Evolutionary conservation across 805 yeast species (phyloP).

Genomic region (Phaffomyces thermotolerans): DNA sequence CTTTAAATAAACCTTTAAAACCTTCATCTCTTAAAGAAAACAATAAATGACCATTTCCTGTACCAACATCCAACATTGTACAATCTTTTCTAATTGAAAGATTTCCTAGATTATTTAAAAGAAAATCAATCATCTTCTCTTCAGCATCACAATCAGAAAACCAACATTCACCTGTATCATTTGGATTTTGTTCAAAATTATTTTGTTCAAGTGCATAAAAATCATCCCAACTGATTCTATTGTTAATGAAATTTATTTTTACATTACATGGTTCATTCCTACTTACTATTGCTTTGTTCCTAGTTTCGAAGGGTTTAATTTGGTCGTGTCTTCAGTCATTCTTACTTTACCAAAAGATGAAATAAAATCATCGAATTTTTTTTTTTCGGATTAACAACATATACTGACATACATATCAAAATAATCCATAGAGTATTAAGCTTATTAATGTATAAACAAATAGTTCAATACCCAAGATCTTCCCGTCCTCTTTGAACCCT

Average conservation of each 20-base stretch:
- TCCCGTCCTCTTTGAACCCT: slow-evolving; percentile 3
- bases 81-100: slow-evolving; percentile 26
- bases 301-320: slow-evolving; percentile 68
- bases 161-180: slow-evolving; percentile 96
- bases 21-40: slow-evolving; percentile 64
- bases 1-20: slow-evolving; percentile 50
- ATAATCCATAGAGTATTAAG: too few relatives aligned
- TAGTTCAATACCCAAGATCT: background rate
- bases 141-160: slow-evolving; percentile 95
- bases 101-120: slow-evolving; percentile 43
- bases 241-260: slow-evolving; percentile 14
- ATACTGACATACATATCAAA: background rate
- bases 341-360: too few relatives aligned
- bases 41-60: slow-evolving; percentile 91
- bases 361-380: background rate
- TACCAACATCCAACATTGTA: slow-evolving; percentile 74
- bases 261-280: too few relatives aligned
- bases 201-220: slow-evolving; percentile 67
- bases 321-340: slow-evolving; percentile 33
- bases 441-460: too few relatives aligned
- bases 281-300: slow-evolving; percentile 75
- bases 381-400: too few relatives aligned
- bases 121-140: slow-evolving; percentile 65
- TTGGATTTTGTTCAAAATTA: slow-evolving; percentile 66
- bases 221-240: slow-evolving; percentile 63